Evolutionary conservation across 768 basidiomycete genomes (phyloP).

Genomic region (Lactifluus rugatus): DNA sequence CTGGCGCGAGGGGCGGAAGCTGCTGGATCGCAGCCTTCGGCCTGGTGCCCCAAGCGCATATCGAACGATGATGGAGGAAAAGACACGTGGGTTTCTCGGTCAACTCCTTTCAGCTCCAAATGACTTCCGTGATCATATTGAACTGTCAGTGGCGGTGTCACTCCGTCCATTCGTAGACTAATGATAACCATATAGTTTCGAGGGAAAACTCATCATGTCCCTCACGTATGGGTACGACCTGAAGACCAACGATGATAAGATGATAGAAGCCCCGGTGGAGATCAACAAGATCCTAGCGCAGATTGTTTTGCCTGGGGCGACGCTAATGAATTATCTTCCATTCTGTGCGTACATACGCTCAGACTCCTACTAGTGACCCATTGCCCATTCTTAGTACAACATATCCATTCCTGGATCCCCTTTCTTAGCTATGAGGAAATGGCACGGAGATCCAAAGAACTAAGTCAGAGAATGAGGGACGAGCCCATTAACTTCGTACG

Average conservation of each 20-base stretch:
- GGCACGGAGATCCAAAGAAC: background rate
- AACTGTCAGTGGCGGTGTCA: background rate
- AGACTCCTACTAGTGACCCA: background rate
- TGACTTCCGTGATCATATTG: background rate
- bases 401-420: slow-evolving; percentile 13
- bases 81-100: background rate
- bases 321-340: slow-evolving; percentile 3
- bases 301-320: background rate
- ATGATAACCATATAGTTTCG: background rate
- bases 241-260: background rate
- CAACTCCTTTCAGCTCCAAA: background rate
- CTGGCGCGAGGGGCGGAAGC: background rate
- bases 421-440: background rate
- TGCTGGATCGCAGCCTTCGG: slow-evolving; percentile 5
- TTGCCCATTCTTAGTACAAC: background rate
- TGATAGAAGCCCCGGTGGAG: background rate
- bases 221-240: slow-evolving; percentile 9
- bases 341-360: background rate
- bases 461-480: background rate
- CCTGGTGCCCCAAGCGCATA: background rate
- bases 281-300: background rate
- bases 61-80: background rate
- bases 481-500: slow-evolving; percentile 2
- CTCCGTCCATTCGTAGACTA: background rate
- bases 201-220: slow-evolving; percentile 4